Evolutionary conservation across 2,329 filamentous ascomycete genomes (phyloP), one percentile per base, ranked within the genome.

Genomic region (Diaporthe ampelina): DNA sequence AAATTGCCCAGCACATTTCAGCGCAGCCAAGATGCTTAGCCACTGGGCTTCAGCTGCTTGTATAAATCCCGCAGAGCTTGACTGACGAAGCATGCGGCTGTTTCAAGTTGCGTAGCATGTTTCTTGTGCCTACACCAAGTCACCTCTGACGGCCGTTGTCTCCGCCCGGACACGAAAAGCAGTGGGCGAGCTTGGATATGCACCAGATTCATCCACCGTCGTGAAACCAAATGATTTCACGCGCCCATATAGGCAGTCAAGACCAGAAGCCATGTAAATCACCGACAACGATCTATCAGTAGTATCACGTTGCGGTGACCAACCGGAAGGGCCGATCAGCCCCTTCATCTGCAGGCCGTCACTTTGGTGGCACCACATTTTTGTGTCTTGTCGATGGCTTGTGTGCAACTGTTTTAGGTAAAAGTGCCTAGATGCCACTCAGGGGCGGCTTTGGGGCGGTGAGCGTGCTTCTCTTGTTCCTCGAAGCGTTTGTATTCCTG

Each of bases 11-110:
- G 48, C 19, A 65, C 61, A 65, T 50, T 50, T 13, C 43, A 24
- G 61, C n/a, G 61, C 61, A 65, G 61, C 61, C 61, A 65, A 65
- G 61, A 48, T 35, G 61, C 61, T 65, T 65, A 65, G 61, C 61
- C 61, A 50, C 61, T 35, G 61, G 61, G 61, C 61, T 65, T 50
- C 61, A 65, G 61, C 61, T 65, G 61, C 43, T 65, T 50, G 61
- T 65, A 65, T 35, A 65, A 65, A 65, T 65, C 43, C 43, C 61
- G 61, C 61, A 65, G 43, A 65, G 61, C 61, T 65, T 65, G 61
- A 65, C 43, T 50, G 61, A 65, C 43, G 43, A 65, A 35, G 61
- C 43, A 32, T 50, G 61, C 61, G 26, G 61, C 26, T 65, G 61
- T 65, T 65, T 65, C 61, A 65, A 48, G 32, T 21, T 29, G 43